Evolutionary conservation across 345 rosid species (phyloP).

Genomic region (Bretschneidera sinensis): DNA sequence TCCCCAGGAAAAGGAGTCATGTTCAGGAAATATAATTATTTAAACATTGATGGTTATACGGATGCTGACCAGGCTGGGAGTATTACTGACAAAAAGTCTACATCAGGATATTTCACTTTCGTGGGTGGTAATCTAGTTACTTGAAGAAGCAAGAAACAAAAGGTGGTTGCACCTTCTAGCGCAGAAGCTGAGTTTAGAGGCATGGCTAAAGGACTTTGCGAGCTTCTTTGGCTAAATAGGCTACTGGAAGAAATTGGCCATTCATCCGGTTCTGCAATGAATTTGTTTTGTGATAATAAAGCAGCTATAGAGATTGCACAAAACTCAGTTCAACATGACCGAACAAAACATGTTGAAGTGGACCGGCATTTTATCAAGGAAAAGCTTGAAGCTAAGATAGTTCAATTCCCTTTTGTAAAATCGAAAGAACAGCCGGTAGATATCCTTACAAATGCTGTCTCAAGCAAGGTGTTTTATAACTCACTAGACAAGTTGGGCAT

Average conservation of each 20-base stretch:
- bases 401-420: too few relatives aligned
- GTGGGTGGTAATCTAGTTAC: too few relatives aligned
- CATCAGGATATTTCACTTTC: background rate
- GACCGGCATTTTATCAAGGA: too few relatives aligned
- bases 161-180: background rate
- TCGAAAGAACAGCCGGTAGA: too few relatives aligned
- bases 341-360: too few relatives aligned
- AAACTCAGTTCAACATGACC: too few relatives aligned
- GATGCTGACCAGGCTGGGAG: background rate
- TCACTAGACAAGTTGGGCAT: too few relatives aligned
- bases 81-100: background rate
- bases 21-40: background rate
- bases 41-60: background rate
- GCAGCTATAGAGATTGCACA: background rate
- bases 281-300: slow-evolving; percentile 6
- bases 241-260: background rate
- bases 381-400: too few relatives aligned
- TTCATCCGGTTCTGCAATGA: background rate
- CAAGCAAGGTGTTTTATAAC: too few relatives aligned
- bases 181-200: slow-evolving; percentile 4
- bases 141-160: slow-evolving; percentile 6
- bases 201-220: background rate
- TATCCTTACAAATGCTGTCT: too few relatives aligned
- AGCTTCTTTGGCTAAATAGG: slow-evolving; percentile 5
- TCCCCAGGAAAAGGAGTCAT: background rate